These are phyloP conservation scores for Prasinococcaceae sp. DNA, from an alignment of 139 green algal species.

Conservation along the genomic window DNA sequence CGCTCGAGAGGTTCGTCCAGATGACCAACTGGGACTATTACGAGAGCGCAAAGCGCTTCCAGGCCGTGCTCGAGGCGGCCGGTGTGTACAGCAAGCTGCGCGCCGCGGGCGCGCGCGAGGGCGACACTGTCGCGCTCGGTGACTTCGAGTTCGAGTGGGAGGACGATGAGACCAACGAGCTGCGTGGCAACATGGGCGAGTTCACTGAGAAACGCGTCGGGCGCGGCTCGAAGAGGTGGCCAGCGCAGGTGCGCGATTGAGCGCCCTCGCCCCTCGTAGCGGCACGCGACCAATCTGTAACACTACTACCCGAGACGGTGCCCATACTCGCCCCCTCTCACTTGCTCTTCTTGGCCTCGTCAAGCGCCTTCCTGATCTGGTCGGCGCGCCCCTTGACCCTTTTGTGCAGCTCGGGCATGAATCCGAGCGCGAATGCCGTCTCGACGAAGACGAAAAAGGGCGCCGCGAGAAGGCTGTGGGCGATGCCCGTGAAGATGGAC, in stretches of 20 bases:
- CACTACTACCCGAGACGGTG: too few relatives aligned
- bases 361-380: neutral
- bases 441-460: neutral
- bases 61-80: slow-evolving; percentile 21
- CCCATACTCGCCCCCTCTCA: too few relatives aligned
- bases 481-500: neutral
- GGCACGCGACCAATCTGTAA: too few relatives aligned
- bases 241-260: too few relatives aligned
- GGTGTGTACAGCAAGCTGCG: slow-evolving; percentile 21
- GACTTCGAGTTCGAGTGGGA: slow-evolving; percentile 22
- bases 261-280: too few relatives aligned
- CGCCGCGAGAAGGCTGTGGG: neutral
- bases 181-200: too few relatives aligned
- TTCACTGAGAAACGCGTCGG: too few relatives aligned
- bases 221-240: too few relatives aligned
- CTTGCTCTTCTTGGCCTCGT: neutral
- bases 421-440: neutral
- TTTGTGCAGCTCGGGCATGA: neutral
- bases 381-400: neutral
- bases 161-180: slow-evolving; percentile 4
- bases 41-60: slow-evolving; percentile 29
- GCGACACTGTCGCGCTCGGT: slow-evolving; percentile 29
- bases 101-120: slow-evolving; percentile 20
- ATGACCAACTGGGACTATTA: slow-evolving; percentile 47
- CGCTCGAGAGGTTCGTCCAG: slow-evolving; percentile 30